Conservation (phyloP, 2,329 filamentous ascomycete genomes). For the Cercospora brassicicola region DNA sequence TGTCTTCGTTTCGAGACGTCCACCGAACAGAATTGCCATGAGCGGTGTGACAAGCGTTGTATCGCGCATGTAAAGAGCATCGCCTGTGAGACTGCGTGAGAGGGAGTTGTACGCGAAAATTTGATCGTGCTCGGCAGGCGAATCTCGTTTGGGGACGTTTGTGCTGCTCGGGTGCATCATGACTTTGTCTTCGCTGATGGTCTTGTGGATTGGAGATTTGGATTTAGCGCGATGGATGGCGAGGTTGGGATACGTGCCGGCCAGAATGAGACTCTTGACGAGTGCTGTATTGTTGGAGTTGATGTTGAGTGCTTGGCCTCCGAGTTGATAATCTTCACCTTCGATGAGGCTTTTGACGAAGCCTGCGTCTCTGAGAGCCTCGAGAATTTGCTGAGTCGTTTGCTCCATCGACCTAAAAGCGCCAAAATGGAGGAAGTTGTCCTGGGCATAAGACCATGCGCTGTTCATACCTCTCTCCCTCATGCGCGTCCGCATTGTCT, state of each 20-base stretch:
- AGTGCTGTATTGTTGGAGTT: constrained; percentile 48
- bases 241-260: constrained; percentile 50
- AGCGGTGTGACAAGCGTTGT: constrained; percentile 33
- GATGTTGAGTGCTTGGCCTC: constrained; percentile 42
- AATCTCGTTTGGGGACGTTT: constrained; percentile 20
- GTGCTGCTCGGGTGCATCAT: constrained; percentile 36
- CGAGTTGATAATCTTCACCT: constrained; percentile 16
- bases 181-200: constrained; percentile 30
- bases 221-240: constrained; percentile 35
- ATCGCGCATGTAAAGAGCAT: constrained; percentile 33
- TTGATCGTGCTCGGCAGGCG: constrained; percentile 13
- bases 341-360: constrained; percentile 35
- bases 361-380: constrained; percentile 40
- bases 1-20: constrained; percentile 28
- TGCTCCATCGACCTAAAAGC: constrained; percentile 41
- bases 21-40: constrained; percentile 37
- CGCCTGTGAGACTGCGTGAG: constrained; percentile 18
- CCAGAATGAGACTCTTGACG: constrained; percentile 50
- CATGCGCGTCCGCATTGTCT: constrained; percentile 40
- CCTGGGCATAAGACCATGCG: constrained; percentile 37
- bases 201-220: constrained; percentile 29
- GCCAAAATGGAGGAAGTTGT: constrained; percentile 40
- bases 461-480: constrained; percentile 34
- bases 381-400: constrained; percentile 42
- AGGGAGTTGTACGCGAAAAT: constrained; percentile 26